Evolutionary conservation across 192 early-diverging fungal genomes (phyloP).

Genomic region (Coemansia sp.): DNA sequence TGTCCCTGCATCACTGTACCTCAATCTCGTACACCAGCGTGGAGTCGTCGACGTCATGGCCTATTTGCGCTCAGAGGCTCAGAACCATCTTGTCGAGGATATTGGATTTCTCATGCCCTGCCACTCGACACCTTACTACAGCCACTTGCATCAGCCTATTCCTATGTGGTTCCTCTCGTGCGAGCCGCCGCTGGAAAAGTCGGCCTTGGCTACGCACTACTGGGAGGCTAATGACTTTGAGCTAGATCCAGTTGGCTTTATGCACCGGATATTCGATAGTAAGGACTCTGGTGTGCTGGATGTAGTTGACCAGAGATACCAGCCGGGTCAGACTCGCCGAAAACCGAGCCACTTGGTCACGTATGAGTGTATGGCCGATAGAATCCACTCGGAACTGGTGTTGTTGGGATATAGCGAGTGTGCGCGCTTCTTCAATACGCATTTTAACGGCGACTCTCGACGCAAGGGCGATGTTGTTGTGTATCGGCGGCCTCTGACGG

Average conservation of each 20-base stretch:
- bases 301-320: not conserved
- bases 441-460: slow-evolving; percentile 81
- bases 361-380: slow-evolving; percentile 66
- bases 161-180: slow-evolving; percentile 88
- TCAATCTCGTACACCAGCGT: slow-evolving; percentile 81
- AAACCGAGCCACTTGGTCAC: slow-evolving; percentile 80
- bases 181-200: slow-evolving; percentile 75
- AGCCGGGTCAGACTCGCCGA: slow-evolving; percentile 18
- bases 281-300: not conserved
- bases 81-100: slow-evolving; percentile 14
- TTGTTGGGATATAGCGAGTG: slow-evolving; percentile 65
- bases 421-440: slow-evolving; percentile 88
- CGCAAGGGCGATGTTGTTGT: slow-evolving; percentile 84
- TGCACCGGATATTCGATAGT: slow-evolving; percentile 45
- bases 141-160: slow-evolving; percentile 70
- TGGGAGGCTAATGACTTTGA: slow-evolving; percentile 82
- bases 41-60: slow-evolving; percentile 88
- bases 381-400: slow-evolving; percentile 42
- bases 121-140: slow-evolving; percentile 95
- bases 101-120: slow-evolving; percentile 94
- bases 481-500: slow-evolving; percentile 45
- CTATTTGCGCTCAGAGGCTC: slow-evolving; percentile 64
- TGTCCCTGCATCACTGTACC: slow-evolving; percentile 69
- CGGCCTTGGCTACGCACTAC: slow-evolving; percentile 60
- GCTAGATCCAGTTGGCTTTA: slow-evolving; percentile 64